Base-by-base conservation (phyloP, 176 grass and related monocot species). In the Ananas comosus region DNA sequence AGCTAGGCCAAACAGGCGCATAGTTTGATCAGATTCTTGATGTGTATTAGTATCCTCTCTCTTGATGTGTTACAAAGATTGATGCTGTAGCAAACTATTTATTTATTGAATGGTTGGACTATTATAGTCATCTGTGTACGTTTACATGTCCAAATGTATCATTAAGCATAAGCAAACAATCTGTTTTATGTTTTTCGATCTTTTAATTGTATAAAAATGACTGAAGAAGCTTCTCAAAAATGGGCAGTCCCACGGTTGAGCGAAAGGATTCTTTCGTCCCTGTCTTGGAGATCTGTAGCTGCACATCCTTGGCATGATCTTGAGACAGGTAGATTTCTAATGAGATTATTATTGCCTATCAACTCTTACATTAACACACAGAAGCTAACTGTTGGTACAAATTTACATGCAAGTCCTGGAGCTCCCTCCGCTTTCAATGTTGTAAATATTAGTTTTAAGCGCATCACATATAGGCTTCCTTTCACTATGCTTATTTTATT, bases 391-490 rank as follows among this genome's bases (percentile, higher is more conserved):
- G 16, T 59, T 17, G 19, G 13, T 59, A 18, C 16, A 2, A 59
- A 17, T 59, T 16, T 18, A 59, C 14, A 6, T 57, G 33, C 81
- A 91, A 84, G 88, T 51, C 84, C 88, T 76, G 84, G 29, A 4
- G 88, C 88, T 81, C 88, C 88, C 25, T 66, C 84, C 16, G 78
- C 87, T 6, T 91, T 91, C 78, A 91, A 91, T 79, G 84, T 91
- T 67, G 88, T 91, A 84, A 91, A 84, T 79, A 17, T 28, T 51
- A 71, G 50, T 64, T 19, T 13, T 24, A 4, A 12, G 12, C 28
- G 10, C 7, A 66, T 66, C n/a, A 14, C n/a, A 56, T 3, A 56
- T 56, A 14, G 53, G 12, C 12, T 0, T 17, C n/a, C n/a, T 56
- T 56, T 12, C n/a, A 56, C 13, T 4, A 59, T 16, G 19, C 1